phyloP scores from a whole-genome alignment of 2,329 filamentous ascomycete species.

The Sphaerulina populicola region DNA sequence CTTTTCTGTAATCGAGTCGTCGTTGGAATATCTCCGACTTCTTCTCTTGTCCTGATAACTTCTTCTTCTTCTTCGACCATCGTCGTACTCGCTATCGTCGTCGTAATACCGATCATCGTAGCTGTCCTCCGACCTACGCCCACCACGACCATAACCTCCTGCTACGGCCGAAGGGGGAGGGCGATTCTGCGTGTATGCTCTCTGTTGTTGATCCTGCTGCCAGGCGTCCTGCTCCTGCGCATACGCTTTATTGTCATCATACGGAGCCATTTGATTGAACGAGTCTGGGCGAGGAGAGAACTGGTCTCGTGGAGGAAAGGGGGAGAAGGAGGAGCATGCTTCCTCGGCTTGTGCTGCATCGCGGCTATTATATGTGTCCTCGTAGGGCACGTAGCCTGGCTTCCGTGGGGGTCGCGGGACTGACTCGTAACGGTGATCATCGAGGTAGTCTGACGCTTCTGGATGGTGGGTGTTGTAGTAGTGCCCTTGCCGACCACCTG shows the following conservation, averaged over 20 bases:
- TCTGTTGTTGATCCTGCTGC: slow-evolving; percentile 10
- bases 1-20: slow-evolving; percentile 14
- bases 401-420: slow-evolving; percentile 8
- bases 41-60: slow-evolving; percentile 10
- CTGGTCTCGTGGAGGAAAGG: slow-evolving; percentile 9
- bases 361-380: slow-evolving; percentile 7
- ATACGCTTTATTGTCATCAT: slow-evolving; percentile 27
- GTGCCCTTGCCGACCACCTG: slow-evolving; percentile 7
- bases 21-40: slow-evolving; percentile 15
- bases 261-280: slow-evolving; percentile 18
- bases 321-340: neutral
- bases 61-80: slow-evolving; percentile 9
- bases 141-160: neutral
- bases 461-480: neutral
- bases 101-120: slow-evolving; percentile 7
- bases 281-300: slow-evolving; percentile 10
- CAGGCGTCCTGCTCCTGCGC: slow-evolving; percentile 17
- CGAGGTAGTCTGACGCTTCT: neutral
- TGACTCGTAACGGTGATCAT: slow-evolving; percentile 10
- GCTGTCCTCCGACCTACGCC: slow-evolving; percentile 2
- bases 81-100: slow-evolving; percentile 9
- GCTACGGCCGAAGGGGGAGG: slow-evolving; percentile 7
- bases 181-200: slow-evolving; percentile 8
- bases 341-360: neutral
- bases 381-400: slow-evolving; percentile 11